phyloP scores from a whole-genome alignment of 2,329 filamentous ascomycete species.

The Epichloe gansuensis region DNA sequence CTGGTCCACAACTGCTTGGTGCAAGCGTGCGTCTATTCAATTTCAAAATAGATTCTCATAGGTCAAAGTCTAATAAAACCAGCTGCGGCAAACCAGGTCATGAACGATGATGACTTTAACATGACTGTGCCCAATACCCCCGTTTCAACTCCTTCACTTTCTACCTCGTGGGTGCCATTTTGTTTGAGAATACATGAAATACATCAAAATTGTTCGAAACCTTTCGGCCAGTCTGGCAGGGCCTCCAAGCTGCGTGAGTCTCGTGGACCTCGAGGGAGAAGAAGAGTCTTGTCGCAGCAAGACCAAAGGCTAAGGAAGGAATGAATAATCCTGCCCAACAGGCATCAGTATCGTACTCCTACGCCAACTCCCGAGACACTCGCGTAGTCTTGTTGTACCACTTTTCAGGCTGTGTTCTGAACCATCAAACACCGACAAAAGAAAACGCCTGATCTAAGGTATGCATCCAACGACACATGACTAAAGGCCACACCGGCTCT shows the following conservation, averaged over 20 bases:
- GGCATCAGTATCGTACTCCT: background rate
- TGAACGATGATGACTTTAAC: too few species aligned
- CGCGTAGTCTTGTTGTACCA: background rate
- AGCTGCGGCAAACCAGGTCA: background rate
- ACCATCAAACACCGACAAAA: background rate
- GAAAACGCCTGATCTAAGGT: slow-evolving; percentile 4
- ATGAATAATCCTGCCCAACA: background rate
- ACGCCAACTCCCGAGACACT: background rate
- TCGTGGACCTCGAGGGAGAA: background rate
- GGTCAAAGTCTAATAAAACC: background rate
- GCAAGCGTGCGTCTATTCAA: too few species aligned
- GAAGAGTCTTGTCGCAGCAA: background rate
- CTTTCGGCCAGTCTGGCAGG: background rate
- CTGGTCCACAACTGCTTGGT: too few species aligned
- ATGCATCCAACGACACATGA: slow-evolving; percentile 4
- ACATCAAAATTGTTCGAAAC: background rate
- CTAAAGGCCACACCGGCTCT: background rate
- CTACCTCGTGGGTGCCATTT: background rate
- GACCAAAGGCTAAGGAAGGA: background rate
- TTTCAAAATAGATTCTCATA: background rate
- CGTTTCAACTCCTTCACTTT: too few species aligned
- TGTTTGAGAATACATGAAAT: background rate
- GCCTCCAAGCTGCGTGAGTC: background rate
- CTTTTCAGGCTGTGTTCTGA: background rate
- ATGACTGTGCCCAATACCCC: too few species aligned